Base-by-base conservation (phyloP, 73 alveolate genomes). In the Effrenium voratum region DNA sequence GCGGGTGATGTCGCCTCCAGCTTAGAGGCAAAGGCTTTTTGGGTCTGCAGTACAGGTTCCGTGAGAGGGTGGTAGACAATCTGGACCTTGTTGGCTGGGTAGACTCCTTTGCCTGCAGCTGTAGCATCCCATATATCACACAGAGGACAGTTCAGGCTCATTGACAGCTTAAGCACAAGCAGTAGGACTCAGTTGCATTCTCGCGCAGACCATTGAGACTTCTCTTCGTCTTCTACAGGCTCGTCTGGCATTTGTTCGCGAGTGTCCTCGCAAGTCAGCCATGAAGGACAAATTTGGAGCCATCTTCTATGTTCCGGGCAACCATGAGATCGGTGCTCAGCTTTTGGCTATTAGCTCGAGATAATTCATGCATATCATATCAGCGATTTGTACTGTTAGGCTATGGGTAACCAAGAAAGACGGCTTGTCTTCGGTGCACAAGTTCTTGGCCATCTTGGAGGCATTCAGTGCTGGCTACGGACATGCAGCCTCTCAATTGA, bases 401-500 rank as follows among this genome's bases (percentile, higher is more conserved):
- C 70, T 91, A 12, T 91, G 98, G 98, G 98, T 91, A 46, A 73
- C n/a, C 79, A 91, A 70, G 49, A 75, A 70, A 40, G 98, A 91
- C 34, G 98, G 98, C 49, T 38, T 91, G 66, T 73, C 98, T 0
- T 91, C 98, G 32, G 91, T 91, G 81, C 98, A 91, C 98, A 91
- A 91, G 55, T 91, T 91, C 81, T 57, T 91, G 46, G 91, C 91
- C 12, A 91, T 91, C 38, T 91, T 91, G 91, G 91, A 91, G 98
- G 96, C 63, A n/a, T n/a, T n/a, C n/a, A n/a, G n/a, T n/a, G n/a
- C n/a, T n/a, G n/a, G n/a, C n/a, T n/a, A n/a, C n/a, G n/a, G n/a
- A n/a, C n/a, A n/a, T n/a, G n/a, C n/a, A n/a, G n/a, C n/a, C n/a
- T n/a, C n/a, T n/a, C n/a, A n/a, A n/a, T n/a, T n/a, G n/a, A n/a